phyloP scores from a whole-genome alignment of 805 yeast genomes.

The Lachancea kluyveri region DNA sequence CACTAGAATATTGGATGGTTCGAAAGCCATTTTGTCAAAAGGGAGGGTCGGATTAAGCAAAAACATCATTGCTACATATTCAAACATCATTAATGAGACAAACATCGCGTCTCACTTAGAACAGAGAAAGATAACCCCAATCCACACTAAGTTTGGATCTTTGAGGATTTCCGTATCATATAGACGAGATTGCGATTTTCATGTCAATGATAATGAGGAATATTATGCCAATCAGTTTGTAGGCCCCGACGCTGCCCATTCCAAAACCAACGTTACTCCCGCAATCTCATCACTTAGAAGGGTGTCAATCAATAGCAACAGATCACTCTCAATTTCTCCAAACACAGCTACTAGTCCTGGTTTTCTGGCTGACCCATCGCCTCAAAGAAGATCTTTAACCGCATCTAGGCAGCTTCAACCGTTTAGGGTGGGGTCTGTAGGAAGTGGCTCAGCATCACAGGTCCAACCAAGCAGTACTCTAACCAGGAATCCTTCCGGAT shows the following conservation, averaged over 20 bases:
- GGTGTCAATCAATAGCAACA: slow-evolving; percentile 9
- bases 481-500: slow-evolving; percentile 39
- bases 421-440: slow-evolving; percentile 34
- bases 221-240: background rate
- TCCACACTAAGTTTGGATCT: slow-evolving; percentile 70
- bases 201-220: slow-evolving; percentile 55
- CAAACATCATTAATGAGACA: slow-evolving; percentile 32
- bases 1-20: slow-evolving; percentile 67
- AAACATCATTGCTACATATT: slow-evolving; percentile 40
- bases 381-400: slow-evolving; percentile 17
- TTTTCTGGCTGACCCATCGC: slow-evolving; percentile 14
- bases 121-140: slow-evolving; percentile 60
- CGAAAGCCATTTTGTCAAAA: slow-evolving; percentile 67
- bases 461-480: slow-evolving; percentile 25
- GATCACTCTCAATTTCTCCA: slow-evolving; percentile 24
- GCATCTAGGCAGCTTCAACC: slow-evolving; percentile 28
- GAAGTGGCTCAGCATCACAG: slow-evolving; percentile 22
- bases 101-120: slow-evolving; percentile 43
- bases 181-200: slow-evolving; percentile 63
- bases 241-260: background rate
- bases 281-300: slow-evolving; percentile 8
- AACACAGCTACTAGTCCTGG: slow-evolving; percentile 16
- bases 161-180: slow-evolving; percentile 73
- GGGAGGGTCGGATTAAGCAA: slow-evolving; percentile 84
- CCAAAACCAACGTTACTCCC: slow-evolving; percentile 1